A percentile compares a stretch with the other conserved stretches of the same genome.
Evolutionary conservation across 768 basidiomycete genomes (phyloP).

Genomic region (Rhizopogon vinicolor): DNA sequence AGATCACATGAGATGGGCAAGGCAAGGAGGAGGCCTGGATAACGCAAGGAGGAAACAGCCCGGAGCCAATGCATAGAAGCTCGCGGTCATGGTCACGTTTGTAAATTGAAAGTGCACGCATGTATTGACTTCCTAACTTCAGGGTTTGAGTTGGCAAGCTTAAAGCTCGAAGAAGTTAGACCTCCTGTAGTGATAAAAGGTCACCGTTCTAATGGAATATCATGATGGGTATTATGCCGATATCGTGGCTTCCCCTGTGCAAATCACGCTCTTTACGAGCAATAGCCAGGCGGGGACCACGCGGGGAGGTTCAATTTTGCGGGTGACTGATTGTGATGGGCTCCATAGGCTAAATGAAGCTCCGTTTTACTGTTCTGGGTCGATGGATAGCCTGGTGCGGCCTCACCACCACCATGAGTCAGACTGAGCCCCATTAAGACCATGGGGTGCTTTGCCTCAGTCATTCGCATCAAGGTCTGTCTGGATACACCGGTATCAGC

Average conservation of each 20-base stretch:
- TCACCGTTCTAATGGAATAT: neutral
- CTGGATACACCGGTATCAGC: neutral
- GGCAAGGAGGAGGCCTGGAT: constrained; percentile 1
- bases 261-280: neutral
- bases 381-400: neutral
- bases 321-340: neutral
- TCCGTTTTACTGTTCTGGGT: neutral
- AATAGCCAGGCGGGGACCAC: neutral
- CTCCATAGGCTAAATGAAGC: neutral
- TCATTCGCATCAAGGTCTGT: neutral
- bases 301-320: neutral
- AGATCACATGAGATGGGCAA: constrained; percentile 1
- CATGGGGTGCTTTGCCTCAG: neutral
- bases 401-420: constrained; percentile 1
- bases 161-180: neutral
- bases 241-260: neutral
- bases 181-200: neutral
- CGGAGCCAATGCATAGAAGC: constrained; percentile 2
- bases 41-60: neutral
- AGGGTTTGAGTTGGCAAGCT: neutral
- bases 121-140: neutral
- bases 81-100: neutral
- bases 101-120: neutral
- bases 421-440: neutral
- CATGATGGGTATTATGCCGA: neutral